Conservation (phyloP, 2,329 filamentous ascomycete species). For the Chaetomium olivaceum region DNA sequence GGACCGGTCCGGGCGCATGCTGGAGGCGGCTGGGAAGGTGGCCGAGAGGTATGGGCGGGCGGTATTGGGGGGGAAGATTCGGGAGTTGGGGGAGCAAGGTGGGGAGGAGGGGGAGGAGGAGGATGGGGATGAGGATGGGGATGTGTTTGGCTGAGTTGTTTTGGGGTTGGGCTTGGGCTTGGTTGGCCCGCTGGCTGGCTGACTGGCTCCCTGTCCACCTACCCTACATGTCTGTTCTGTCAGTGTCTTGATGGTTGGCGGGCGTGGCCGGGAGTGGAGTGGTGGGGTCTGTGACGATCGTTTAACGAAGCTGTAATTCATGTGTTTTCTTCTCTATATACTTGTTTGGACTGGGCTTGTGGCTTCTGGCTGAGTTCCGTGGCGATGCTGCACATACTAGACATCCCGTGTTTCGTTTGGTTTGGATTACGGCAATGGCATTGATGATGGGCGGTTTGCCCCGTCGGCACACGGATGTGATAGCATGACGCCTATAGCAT, state of each 20-base stretch:
- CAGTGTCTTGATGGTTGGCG: not conserved
- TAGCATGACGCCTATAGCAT: constrained; percentile 1
- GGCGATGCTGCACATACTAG: constrained; percentile 2
- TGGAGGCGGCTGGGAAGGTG: constrained; percentile 87
- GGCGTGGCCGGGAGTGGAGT: not conserved
- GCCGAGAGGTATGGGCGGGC: constrained; percentile 79
- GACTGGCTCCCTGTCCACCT: not conserved
- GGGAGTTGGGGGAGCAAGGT: constrained; percentile 78
- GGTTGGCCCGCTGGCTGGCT: not conserved
- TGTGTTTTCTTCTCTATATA: not conserved
- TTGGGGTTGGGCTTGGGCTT: not conserved
- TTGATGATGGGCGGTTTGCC: constrained; percentile 3
- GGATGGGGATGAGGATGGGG: constrained; percentile 11
- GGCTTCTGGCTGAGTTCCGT: not conserved
- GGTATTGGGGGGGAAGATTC: constrained; percentile 86
- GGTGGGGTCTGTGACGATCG: not conserved
- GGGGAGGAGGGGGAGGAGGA: constrained; percentile 57
- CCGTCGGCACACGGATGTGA: not conserved
- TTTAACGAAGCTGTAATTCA: too few species aligned
- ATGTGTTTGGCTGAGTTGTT: constrained; percentile 12
- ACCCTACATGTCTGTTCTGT: not conserved
- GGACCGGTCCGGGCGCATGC: constrained; percentile 82
- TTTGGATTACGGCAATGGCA: constrained; percentile 4
- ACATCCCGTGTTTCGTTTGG: constrained; percentile 14
- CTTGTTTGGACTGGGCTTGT: not conserved